Evolutionary conservation across 345 rosid genomes (phyloP).

Genomic region (Arabis hirsuta): DNA sequence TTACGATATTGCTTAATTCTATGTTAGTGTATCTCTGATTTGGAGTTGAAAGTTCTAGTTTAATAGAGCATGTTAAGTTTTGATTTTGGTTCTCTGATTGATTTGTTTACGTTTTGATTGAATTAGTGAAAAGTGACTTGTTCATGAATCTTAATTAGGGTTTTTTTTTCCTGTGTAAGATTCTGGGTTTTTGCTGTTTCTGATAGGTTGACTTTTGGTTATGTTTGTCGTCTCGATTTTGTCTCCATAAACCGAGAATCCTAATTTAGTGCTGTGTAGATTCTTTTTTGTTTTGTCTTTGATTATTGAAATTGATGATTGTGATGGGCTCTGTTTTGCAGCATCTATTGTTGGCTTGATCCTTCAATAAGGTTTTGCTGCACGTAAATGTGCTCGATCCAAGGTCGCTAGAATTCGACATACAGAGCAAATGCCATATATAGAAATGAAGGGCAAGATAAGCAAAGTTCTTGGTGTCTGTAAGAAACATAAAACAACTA

Average conservation of each 20-base stretch:
- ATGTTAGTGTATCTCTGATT: slow-evolving; percentile 26
- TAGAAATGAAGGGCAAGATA: slow-evolving; percentile 47
- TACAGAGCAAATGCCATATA: slow-evolving; percentile 47
- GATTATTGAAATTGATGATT: background rate
- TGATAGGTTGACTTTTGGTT: slow-evolving; percentile 34
- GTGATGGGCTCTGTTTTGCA: slow-evolving; percentile 35
- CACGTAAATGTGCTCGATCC: slow-evolving; percentile 1
- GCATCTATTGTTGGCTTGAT: slow-evolving; percentile 36
- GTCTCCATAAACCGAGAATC: slow-evolving; percentile 27
- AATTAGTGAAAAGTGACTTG: background rate
- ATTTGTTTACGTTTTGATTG: slow-evolving; percentile 8
- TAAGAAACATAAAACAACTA: slow-evolving; percentile 42
- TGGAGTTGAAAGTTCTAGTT: slow-evolving; percentile 4
- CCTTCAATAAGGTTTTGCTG: background rate
- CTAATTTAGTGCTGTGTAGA: background rate
- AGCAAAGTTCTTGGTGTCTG: slow-evolving; percentile 46
- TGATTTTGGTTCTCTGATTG: slow-evolving; percentile 24
- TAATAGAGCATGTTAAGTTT: slow-evolving; percentile 19
- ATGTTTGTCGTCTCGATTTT: slow-evolving; percentile 17
- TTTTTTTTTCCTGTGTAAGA: slow-evolving; percentile 23
- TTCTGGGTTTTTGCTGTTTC: slow-evolving; percentile 33
- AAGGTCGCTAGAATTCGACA: slow-evolving; percentile 17
- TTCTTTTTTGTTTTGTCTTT: background rate
- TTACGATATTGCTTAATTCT: slow-evolving; percentile 5
- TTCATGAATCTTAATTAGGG: slow-evolving; percentile 8